Percentiles rank a stretch among this genome's conserved stretches.
Conservation (phyloP, 106 monocot species). For the Allium cepa region DNA sequence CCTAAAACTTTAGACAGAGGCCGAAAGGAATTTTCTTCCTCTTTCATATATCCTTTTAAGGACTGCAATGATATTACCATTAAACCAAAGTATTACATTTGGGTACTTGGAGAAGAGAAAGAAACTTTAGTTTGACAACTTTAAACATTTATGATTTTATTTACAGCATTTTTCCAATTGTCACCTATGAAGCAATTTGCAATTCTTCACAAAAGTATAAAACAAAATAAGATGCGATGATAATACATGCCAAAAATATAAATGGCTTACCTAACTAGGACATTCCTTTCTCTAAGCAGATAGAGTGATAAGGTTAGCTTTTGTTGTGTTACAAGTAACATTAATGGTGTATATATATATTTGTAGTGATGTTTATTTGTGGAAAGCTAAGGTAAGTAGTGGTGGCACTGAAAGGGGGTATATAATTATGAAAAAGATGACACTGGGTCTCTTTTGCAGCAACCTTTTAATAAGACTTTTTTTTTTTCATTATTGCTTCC, state of each 20-base stretch:
- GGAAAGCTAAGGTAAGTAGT: background rate
- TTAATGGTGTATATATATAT: background rate
- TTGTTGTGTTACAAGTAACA: background rate
- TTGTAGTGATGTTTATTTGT: slow-evolving; percentile 2
- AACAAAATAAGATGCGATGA: background rate
- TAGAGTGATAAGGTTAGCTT: background rate
- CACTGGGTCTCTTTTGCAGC: too few relatives aligned
- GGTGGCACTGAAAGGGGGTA: background rate
- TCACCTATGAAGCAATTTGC: background rate
- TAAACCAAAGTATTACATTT: too few relatives aligned
- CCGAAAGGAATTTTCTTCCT: too few relatives aligned
- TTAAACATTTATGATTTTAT: background rate
- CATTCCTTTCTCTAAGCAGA: background rate
- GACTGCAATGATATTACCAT: too few relatives aligned
- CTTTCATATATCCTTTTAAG: too few relatives aligned
- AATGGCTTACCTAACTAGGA: background rate
- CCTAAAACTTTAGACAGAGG: too few relatives aligned
- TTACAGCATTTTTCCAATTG: background rate
- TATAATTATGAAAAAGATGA: background rate
- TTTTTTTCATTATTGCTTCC: too few relatives aligned
- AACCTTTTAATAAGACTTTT: too few relatives aligned
- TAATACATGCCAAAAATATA: slow-evolving; percentile 1
- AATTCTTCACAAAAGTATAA: background rate
- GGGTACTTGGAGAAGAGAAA: background rate
- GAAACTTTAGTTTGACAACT: background rate